Evolutionary conservation across 139 green algal genomes (phyloP).

Genomic region (Haematococcus sp.): DNA sequence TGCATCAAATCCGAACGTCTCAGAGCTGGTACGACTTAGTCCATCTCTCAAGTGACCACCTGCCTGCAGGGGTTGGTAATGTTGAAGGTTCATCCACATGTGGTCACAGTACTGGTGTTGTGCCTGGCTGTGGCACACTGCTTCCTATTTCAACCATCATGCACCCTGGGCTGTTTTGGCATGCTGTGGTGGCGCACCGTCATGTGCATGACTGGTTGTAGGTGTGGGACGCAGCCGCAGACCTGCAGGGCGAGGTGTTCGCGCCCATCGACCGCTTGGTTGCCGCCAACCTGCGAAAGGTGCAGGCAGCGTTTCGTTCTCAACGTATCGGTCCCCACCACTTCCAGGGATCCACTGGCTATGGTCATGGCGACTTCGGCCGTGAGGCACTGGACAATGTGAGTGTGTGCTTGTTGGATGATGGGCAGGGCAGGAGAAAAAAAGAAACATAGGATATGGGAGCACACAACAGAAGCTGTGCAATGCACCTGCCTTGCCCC

Average conservation of each 20-base stretch:
- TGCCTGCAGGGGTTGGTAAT: too few species aligned
- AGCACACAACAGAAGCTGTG: background rate
- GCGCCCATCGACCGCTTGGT: conserved; percentile 67
- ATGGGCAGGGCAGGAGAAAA: background rate
- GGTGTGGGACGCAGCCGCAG: conserved; percentile 47
- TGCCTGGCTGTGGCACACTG: too few species aligned
- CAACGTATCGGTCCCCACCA: conserved; percentile 82
- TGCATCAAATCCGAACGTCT: conserved; percentile 11
- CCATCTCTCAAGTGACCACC: too few species aligned
- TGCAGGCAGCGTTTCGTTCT: conserved; percentile 64
- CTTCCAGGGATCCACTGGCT: conserved; percentile 89
- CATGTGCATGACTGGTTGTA: conserved; percentile 9
- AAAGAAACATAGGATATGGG: background rate
- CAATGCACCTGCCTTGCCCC: background rate
- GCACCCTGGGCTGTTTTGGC: too few species aligned
- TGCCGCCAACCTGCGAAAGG: conserved; percentile 60
- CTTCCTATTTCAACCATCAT: too few species aligned
- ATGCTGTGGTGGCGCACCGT: background rate
- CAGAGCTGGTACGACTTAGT: conserved; percentile 16
- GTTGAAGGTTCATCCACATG: too few species aligned
- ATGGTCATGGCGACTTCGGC: conserved; percentile 90
- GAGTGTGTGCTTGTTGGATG: background rate
- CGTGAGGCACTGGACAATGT: conserved; percentile 80
- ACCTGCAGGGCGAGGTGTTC: conserved; percentile 56
- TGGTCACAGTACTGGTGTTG: too few species aligned